Percentiles rank a stretch among this genome's conserved stretches.
Evolutionary conservation across 2,329 filamentous ascomycete species (phyloP).

Genomic region (Rasamsonia emersonii): DNA sequence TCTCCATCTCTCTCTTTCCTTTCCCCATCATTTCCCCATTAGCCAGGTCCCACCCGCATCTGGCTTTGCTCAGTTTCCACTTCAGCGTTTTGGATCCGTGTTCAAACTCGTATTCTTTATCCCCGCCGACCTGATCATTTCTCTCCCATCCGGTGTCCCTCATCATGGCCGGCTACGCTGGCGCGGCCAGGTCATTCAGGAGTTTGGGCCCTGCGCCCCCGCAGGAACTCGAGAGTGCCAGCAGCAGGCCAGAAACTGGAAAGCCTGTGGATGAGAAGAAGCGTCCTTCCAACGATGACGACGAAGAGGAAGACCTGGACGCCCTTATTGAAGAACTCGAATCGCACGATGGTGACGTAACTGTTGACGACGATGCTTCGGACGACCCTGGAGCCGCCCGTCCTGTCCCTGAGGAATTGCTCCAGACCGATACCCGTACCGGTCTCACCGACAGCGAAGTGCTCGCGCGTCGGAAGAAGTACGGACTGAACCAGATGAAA

Average conservation of each 20-base stretch:
- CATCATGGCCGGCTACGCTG: too few relatives aligned
- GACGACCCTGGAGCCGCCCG: constrained; percentile 47
- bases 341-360: constrained; percentile 64
- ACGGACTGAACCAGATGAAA: constrained; percentile 82
- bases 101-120: too few relatives aligned
- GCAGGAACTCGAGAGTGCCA: not conserved
- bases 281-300: constrained; percentile 48
- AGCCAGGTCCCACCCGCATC: too few relatives aligned
- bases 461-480: constrained; percentile 54
- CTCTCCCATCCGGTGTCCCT: too few relatives aligned
- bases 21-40: too few relatives aligned
- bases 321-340: constrained; percentile 81
- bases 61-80: too few relatives aligned
- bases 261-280: constrained; percentile 7
- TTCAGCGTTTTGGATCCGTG: too few relatives aligned
- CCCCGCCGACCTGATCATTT: too few relatives aligned
- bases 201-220: too few relatives aligned
- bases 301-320: constrained; percentile 77
- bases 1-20: too few relatives aligned
- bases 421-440: constrained; percentile 64
- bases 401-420: constrained; percentile 61
- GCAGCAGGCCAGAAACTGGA: not conserved
- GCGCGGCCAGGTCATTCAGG: too few relatives aligned
- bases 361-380: constrained; percentile 52
- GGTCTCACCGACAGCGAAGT: constrained; percentile 70